A percentile compares a stretch with the other conserved stretches of the same genome.
Conservation (phyloP, 1,284 basidiomycete species). For the Exsudoporus floridanus region DNA sequence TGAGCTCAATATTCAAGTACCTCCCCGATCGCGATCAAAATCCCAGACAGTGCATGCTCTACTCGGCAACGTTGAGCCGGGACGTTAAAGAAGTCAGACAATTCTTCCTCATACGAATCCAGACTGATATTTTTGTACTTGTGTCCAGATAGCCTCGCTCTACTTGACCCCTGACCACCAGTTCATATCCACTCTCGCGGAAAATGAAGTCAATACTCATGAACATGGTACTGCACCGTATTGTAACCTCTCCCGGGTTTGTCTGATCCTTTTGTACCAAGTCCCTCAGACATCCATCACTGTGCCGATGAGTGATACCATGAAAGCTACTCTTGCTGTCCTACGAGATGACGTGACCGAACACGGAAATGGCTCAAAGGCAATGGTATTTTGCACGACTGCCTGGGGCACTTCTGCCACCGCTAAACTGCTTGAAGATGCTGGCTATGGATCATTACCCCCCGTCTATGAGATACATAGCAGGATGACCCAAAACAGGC, state of each 20-base stretch:
- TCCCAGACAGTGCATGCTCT: constrained; percentile 73
- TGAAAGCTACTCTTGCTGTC: constrained; percentile 43
- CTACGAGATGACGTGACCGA: constrained; percentile 36
- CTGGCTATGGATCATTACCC: constrained; percentile 36
- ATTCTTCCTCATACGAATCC: background rate
- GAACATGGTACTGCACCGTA: constrained; percentile 47
- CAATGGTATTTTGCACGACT: constrained; percentile 69
- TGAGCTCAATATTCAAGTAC: constrained; percentile 73
- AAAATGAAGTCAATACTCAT: constrained; percentile 65
- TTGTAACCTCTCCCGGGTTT: background rate
- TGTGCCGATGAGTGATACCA: constrained; percentile 42
- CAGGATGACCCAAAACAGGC: constrained; percentile 43
- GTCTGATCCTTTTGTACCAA: constrained; percentile 15
- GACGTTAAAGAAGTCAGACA: constrained; percentile 39
- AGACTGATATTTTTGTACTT: background rate
- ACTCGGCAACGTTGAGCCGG: constrained; percentile 64
- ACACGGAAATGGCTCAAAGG: constrained; percentile 36
- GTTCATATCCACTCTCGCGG: constrained; percentile 61
- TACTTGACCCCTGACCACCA: constrained; percentile 51
- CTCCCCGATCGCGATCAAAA: constrained; percentile 42
- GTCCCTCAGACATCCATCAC: constrained; percentile 54
- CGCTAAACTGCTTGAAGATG: constrained; percentile 44
- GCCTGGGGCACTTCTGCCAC: constrained; percentile 60
- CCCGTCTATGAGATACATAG: constrained; percentile 49
- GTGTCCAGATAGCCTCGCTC: constrained; percentile 44